A percentile compares a stretch with the other conserved stretches of the same genome.
Conservation (phyloP, 768 basidiomycete species). For the Rhizopogon salebrosus region DNA sequence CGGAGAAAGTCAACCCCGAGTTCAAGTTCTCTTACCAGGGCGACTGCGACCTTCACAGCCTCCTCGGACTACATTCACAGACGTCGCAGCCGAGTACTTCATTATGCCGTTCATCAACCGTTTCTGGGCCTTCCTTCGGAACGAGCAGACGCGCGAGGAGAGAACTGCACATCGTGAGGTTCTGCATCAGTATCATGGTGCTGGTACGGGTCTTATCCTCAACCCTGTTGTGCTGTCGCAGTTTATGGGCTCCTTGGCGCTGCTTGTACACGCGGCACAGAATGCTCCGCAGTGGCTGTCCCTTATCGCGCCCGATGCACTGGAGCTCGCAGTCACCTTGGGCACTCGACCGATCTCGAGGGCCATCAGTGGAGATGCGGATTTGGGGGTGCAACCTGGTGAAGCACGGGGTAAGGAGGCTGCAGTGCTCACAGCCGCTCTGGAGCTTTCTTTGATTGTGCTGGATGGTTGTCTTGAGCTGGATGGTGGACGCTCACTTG, state of each 20-base stretch:
- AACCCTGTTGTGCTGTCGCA: conserved; percentile 73
- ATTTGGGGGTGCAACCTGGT: conserved; percentile 15
- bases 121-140: conserved; percentile 93
- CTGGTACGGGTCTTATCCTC: conserved; percentile 80
- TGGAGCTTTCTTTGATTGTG: conserved; percentile 75
- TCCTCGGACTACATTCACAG: conserved; percentile 42
- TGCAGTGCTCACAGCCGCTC: conserved; percentile 62
- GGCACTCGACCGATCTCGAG: conserved; percentile 61
- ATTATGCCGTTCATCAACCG: conserved; percentile 84
- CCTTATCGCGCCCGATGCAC: conserved; percentile 72
- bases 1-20: conserved; percentile 18
- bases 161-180: conserved; percentile 54
- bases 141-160: conserved; percentile 73
- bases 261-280: conserved; percentile 79
- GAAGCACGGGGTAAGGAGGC: conserved; percentile 50
- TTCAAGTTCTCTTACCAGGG: not conserved
- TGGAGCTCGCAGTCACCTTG: conserved; percentile 80
- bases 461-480: conserved; percentile 71
- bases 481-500: conserved; percentile 71
- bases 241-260: conserved; percentile 67
- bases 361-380: conserved; percentile 29
- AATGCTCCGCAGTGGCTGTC: conserved; percentile 79
- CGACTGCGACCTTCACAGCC: conserved; percentile 6
- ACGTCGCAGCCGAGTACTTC: conserved; percentile 83
- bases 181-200: conserved; percentile 58